Conservation (phyloP, 73 alveolate species). For the Halteria grandinella region DNA sequence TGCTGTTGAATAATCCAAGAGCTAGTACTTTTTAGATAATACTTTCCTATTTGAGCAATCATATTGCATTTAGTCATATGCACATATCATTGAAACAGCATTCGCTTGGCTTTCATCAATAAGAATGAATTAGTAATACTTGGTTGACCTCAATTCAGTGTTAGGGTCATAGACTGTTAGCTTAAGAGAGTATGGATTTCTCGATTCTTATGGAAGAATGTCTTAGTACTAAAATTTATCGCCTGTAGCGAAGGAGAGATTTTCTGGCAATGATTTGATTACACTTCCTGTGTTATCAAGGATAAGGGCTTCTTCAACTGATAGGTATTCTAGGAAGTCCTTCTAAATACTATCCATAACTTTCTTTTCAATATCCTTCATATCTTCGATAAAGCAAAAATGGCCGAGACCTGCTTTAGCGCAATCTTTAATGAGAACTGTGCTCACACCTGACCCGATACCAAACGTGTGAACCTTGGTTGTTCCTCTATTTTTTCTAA, state of each 20-base stretch:
- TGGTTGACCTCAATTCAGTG: not conserved
- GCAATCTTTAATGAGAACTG: conserved; percentile 24
- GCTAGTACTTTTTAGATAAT: conserved; percentile 11
- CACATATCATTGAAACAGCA: not conserved
- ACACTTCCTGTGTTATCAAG: not conserved
- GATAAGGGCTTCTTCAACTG: not conserved
- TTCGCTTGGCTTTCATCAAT: not conserved
- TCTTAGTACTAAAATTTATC: not conserved
- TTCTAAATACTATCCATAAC: conserved; percentile 15
- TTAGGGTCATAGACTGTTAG: not conserved
- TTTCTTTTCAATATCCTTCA: conserved; percentile 29
- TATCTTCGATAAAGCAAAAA: not conserved
- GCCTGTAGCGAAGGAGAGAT: too few species aligned
- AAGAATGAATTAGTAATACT: not conserved
- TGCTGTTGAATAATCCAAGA: conserved; percentile 3
- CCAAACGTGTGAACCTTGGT: conserved; percentile 72
- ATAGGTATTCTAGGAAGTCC: conserved; percentile 1
- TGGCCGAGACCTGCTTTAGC: conserved; percentile 68
- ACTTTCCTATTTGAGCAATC: not conserved
- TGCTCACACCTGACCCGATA: conserved; percentile 67
- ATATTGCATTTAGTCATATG: not conserved
- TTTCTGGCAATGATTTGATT: not conserved
- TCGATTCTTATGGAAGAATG: not conserved
- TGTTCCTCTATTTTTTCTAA: conserved; percentile 49
- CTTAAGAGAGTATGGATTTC: not conserved